Conservation (phyloP, 441 rosid species). For the Pelargonium australe region DNA sequence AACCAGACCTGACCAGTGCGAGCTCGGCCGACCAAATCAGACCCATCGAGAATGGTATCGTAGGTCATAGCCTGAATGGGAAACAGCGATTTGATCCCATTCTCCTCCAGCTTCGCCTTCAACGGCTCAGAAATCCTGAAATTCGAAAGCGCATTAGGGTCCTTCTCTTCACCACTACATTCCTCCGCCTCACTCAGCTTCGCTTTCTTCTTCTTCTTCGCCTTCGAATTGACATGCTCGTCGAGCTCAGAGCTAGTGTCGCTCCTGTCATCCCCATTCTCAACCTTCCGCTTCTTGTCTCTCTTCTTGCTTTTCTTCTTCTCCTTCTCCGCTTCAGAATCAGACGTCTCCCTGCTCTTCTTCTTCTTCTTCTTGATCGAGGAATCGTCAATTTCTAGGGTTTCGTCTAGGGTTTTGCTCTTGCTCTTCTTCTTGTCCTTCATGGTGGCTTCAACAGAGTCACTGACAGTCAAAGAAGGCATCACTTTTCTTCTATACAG, state of each 20-base stretch:
- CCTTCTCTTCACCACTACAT: constrained; percentile 37
- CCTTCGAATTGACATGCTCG: not conserved
- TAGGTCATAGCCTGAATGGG: constrained; percentile 94
- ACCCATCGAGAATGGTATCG: constrained; percentile 60
- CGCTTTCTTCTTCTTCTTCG: constrained; percentile 8
- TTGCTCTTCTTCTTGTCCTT: constrained; percentile 49
- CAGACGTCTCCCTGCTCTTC: constrained; percentile 7
- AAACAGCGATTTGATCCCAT: constrained; percentile 69
- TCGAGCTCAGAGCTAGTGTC: not conserved
- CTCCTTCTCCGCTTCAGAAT: constrained; percentile 4
- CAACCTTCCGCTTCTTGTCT: constrained; percentile 4
- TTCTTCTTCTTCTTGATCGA: constrained; percentile 18
- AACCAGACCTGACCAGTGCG: constrained; percentile 82
- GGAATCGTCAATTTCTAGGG: constrained; percentile 24
- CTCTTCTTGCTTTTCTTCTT: constrained; percentile 6
- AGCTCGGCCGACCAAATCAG: constrained; percentile 88
- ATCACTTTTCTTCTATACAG: constrained; percentile 18
- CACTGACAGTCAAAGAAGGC: constrained; percentile 48
- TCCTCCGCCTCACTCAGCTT: constrained; percentile 11
- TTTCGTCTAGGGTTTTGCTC: constrained; percentile 39
- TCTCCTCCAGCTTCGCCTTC: constrained; percentile 59
- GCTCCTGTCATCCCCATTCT: constrained; percentile 5
- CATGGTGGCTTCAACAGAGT: constrained; percentile 12
- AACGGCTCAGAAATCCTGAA: constrained; percentile 66
- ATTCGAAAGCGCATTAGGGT: constrained; percentile 58